A percentile compares a stretch with the other conserved stretches of the same genome.
phyloP scores from a whole-genome alignment of 2,329 filamentous ascomycete genomes.

The Nigrospora osmanthi region DNA sequence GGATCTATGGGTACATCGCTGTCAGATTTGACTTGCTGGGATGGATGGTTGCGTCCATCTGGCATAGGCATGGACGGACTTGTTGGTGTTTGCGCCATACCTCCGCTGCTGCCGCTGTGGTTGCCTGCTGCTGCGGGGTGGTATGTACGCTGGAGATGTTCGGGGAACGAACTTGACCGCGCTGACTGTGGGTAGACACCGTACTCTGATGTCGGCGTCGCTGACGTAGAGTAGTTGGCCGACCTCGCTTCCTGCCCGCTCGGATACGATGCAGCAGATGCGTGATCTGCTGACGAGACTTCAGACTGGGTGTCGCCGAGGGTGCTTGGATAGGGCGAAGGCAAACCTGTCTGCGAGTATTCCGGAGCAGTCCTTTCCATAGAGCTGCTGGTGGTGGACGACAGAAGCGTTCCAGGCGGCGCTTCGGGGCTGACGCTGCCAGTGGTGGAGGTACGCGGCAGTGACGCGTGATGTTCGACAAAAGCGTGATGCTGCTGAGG shows the following conservation, averaged over 20 bases:
- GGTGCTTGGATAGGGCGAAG: constrained; percentile 60
- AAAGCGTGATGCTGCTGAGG: constrained; percentile 15
- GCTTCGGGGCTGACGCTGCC: constrained; percentile 16
- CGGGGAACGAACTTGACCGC: constrained; percentile 74
- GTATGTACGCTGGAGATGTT: constrained; percentile 81
- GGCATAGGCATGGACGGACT: constrained; percentile 91
- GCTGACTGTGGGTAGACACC: constrained; percentile 66
- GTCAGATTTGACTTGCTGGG: constrained; percentile 84
- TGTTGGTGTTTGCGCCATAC: constrained; percentile 95
- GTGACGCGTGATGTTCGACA: constrained; percentile 20
- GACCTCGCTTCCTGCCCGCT: constrained; percentile 73
- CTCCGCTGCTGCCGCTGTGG: constrained; percentile 65
- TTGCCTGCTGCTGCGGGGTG: constrained; percentile 69
- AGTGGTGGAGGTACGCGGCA: constrained; percentile 17
- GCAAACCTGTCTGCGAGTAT: constrained; percentile 86
- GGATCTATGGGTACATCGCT: constrained; percentile 98
- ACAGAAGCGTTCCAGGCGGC: constrained; percentile 15
- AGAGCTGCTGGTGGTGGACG: constrained; percentile 22
- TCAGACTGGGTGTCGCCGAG: constrained; percentile 72
- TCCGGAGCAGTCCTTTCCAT: constrained; percentile 61
- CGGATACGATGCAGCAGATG: constrained; percentile 86
- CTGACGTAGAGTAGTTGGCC: constrained; percentile 63
- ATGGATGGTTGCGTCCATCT: constrained; percentile 74
- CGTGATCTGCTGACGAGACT: constrained; percentile 79
- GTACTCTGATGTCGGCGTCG: constrained; percentile 87